These are phyloP conservation scores for Fusarium decemcellulare DNA, from an alignment of 2,329 filamentous ascomycete genomes.

Conservation along the genomic window DNA sequence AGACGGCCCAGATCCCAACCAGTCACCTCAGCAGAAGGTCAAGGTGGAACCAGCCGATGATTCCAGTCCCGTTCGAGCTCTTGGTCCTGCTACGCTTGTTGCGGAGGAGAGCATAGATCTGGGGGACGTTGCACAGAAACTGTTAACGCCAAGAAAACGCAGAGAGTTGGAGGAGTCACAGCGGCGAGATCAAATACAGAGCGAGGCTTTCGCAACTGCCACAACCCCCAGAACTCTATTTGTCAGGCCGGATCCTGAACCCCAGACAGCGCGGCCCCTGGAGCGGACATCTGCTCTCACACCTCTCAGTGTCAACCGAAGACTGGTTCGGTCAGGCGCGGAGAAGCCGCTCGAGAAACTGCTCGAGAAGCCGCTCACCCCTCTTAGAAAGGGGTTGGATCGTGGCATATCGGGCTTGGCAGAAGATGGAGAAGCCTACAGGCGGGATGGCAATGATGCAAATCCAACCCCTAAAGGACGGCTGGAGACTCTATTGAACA, in stretches of 20 bases:
- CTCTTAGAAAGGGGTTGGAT: slow-evolving; percentile 45
- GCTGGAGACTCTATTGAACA: slow-evolving; percentile 53
- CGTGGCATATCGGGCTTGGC: slow-evolving; percentile 60
- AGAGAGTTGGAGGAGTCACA: slow-evolving; percentile 42
- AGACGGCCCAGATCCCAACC: slow-evolving; percentile 39
- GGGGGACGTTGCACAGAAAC: slow-evolving; percentile 50
- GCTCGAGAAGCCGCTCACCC: not conserved
- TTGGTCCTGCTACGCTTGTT: slow-evolving; percentile 45
- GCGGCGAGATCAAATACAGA: slow-evolving; percentile 19
- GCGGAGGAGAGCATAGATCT: slow-evolving; percentile 74
- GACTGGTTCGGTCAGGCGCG: slow-evolving; percentile 37
- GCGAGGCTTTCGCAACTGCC: slow-evolving; percentile 16
- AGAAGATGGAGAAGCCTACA: slow-evolving; percentile 62
- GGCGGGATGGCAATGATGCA: slow-evolving; percentile 21
- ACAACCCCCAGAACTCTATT: slow-evolving; percentile 38
- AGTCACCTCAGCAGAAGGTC: slow-evolving; percentile 51
- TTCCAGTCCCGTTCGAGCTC: slow-evolving; percentile 48
- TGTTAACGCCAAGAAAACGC: slow-evolving; percentile 56
- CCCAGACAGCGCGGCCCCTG: slow-evolving; percentile 37
- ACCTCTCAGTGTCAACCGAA: slow-evolving; percentile 55
- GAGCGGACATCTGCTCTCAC: slow-evolving; percentile 51
- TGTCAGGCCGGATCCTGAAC: slow-evolving; percentile 33
- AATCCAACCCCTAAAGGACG: slow-evolving; percentile 45
- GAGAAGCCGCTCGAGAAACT: slow-evolving; percentile 33
- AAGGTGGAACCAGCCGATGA: slow-evolving; percentile 57